Evolutionary conservation across 2,329 filamentous ascomycete genomes (phyloP).

Genomic region (Alternaria gaisen): DNA sequence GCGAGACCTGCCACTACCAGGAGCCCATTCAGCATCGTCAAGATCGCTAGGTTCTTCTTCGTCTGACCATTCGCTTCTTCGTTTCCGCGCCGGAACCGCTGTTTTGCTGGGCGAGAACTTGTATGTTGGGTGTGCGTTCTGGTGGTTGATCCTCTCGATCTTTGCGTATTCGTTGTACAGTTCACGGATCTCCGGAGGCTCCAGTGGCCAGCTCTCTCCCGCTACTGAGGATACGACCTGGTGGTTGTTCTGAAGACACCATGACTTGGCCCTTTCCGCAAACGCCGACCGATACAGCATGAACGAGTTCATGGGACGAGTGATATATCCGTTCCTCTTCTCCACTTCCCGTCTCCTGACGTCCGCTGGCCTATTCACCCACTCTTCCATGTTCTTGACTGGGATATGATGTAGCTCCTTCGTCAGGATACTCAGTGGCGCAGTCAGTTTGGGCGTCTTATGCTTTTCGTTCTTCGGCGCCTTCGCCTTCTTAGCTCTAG

Average conservation of each 20-base stretch:
- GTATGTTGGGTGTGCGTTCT: conserved; percentile 85
- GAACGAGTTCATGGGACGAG: conserved; percentile 96
- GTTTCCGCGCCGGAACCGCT: conserved; percentile 56
- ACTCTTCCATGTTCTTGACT: conserved; percentile 80
- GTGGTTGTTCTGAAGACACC: conserved; percentile 87
- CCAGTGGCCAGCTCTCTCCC: conserved; percentile 84
- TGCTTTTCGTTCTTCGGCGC: conserved; percentile 55
- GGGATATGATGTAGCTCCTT: conserved; percentile 68
- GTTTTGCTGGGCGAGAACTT: conserved; percentile 90
- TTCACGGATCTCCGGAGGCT: conserved; percentile 75
- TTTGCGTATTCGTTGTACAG: conserved; percentile 82
- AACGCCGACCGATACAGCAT: conserved; percentile 97
- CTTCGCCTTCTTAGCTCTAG: conserved; percentile 56
- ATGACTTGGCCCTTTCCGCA: conserved; percentile 83
- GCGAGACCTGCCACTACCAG: conserved; percentile 35
- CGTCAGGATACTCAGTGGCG: conserved; percentile 76
- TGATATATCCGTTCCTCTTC: conserved; percentile 78
- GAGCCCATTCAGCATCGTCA: conserved; percentile 53
- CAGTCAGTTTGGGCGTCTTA: conserved; percentile 65
- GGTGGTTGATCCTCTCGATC: conserved; percentile 84
- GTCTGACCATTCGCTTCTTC: conserved; percentile 55
- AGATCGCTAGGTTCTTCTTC: conserved; percentile 55
- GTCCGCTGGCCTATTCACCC: conserved; percentile 76
- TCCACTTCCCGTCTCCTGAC: conserved; percentile 73
- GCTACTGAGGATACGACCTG: conserved; percentile 90